Evolutionary conservation across 2,329 filamentous ascomycete genomes (phyloP).

Genomic region (Colletotrichum gigasporum): DNA sequence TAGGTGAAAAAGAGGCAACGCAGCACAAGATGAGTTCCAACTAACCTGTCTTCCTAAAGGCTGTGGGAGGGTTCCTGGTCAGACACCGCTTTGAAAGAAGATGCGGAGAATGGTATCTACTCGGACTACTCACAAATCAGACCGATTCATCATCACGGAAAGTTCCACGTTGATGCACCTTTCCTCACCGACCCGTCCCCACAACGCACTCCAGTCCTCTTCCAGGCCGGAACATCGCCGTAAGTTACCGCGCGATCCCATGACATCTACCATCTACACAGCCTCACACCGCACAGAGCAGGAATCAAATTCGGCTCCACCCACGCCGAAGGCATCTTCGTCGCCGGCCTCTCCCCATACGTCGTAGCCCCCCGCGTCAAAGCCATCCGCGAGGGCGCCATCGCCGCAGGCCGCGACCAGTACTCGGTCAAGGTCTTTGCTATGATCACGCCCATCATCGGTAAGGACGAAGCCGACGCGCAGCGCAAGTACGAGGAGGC

Average conservation of each 20-base stretch:
- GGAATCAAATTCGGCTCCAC: slow-evolving; percentile 64
- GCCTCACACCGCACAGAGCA: slow-evolving; percentile 43
- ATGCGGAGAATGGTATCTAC: slow-evolving; percentile 5
- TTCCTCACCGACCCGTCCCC: slow-evolving; percentile 55
- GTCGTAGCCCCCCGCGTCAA: slow-evolving; percentile 60
- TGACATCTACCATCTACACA: not conserved
- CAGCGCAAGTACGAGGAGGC: slow-evolving; percentile 59
- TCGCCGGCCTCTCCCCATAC: slow-evolving; percentile 60
- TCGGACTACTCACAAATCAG: slow-evolving; percentile 14
- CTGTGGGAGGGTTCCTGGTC: slow-evolving; percentile 23
- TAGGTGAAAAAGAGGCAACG: slow-evolving; percentile 48
- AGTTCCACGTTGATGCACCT: slow-evolving; percentile 17
- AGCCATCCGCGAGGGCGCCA: slow-evolving; percentile 61
- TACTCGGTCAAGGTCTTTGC: slow-evolving; percentile 64
- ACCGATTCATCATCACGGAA: slow-evolving; percentile 13
- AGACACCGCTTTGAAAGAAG: slow-evolving; percentile 2
- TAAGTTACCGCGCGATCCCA: not conserved
- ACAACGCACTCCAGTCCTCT: slow-evolving; percentile 65
- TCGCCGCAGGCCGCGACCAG: slow-evolving; percentile 62
- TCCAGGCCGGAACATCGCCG: slow-evolving; percentile 67
- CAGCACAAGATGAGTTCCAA: no score
- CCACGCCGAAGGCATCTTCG: slow-evolving; percentile 69
- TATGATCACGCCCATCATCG: slow-evolving; percentile 59
- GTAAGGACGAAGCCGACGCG: slow-evolving; percentile 61
- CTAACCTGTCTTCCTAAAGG: not conserved